Evolutionary conservation across 2,329 filamentous ascomycete species (phyloP).

Genomic region (Periconia sp.): DNA sequence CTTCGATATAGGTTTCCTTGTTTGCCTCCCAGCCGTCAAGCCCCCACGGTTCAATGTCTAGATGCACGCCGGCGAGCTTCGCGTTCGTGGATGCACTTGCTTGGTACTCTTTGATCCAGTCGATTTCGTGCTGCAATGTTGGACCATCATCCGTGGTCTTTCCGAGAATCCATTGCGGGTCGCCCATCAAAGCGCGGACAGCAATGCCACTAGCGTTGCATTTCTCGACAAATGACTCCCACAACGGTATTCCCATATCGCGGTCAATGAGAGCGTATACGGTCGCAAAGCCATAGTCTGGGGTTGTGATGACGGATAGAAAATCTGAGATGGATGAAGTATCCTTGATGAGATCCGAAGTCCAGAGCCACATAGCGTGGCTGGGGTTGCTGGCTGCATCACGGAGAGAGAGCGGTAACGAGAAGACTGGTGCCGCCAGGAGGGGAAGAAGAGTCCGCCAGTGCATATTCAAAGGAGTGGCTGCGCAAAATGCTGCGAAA

Average conservation of each 20-base stretch:
- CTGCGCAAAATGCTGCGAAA: slow-evolving; percentile 12
- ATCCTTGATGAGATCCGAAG: slow-evolving; percentile 13
- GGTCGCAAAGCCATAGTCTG: slow-evolving; percentile 4
- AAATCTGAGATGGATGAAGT: slow-evolving; percentile 5
- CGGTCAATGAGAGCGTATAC: slow-evolving; percentile 16
- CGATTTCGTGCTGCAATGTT: slow-evolving; percentile 8
- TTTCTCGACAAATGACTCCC: slow-evolving; percentile 12
- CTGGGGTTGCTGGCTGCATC: neutral
- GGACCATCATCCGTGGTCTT: slow-evolving; percentile 8
- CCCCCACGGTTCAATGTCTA: slow-evolving; percentile 16
- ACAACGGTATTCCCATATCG: slow-evolving; percentile 11
- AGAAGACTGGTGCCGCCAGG: slow-evolving; percentile 9
- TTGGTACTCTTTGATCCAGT: slow-evolving; percentile 16
- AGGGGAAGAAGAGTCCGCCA: slow-evolving; percentile 9
- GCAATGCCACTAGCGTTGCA: slow-evolving; percentile 13
- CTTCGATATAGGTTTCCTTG: slow-evolving; percentile 6
- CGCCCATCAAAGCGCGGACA: slow-evolving; percentile 13
- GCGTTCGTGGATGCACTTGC: slow-evolving; percentile 5
- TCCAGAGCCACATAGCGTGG: slow-evolving; percentile 17
- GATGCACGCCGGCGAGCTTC: slow-evolving; percentile 12
- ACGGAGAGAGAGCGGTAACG: slow-evolving; percentile 1
- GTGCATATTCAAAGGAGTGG: slow-evolving; percentile 16
- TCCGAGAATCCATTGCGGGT: slow-evolving; percentile 14
- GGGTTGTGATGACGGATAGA: slow-evolving; percentile 7
- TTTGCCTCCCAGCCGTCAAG: slow-evolving; percentile 11